phyloP scores from a whole-genome alignment of 2,329 filamentous ascomycete genomes.

The Scedosporium dehoogii region DNA sequence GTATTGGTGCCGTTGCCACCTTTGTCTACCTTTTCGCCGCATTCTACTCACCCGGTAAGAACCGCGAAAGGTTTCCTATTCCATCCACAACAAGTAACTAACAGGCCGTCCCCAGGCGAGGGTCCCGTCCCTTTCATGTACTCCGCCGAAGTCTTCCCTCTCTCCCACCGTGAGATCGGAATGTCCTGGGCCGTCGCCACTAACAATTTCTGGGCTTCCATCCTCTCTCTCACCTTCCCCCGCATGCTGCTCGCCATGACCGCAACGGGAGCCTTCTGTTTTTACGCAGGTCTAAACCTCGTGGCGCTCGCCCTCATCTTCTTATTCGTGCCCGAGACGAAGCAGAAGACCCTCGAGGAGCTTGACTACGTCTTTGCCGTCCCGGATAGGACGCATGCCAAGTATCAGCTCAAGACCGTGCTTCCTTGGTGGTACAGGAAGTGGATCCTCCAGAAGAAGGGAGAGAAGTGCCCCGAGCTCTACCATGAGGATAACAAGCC shows the following conservation, averaged over 20 bases:
- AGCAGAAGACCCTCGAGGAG: slow-evolving; percentile 42
- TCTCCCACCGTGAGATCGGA: slow-evolving; percentile 53
- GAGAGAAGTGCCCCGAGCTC: slow-evolving; percentile 6
- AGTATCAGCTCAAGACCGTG: slow-evolving; percentile 27
- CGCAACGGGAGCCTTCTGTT: slow-evolving; percentile 28
- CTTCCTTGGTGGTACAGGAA: slow-evolving; percentile 27
- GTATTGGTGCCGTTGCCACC: slow-evolving; percentile 44
- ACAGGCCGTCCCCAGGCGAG: slow-evolving; percentile 24
- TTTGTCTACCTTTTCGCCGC: slow-evolving; percentile 57
- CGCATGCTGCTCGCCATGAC: slow-evolving; percentile 30
- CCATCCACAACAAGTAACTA: background rate
- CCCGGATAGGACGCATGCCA: slow-evolving; percentile 27
- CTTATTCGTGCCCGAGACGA: slow-evolving; percentile 48
- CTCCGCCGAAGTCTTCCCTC: slow-evolving; percentile 53
- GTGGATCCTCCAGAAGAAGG: slow-evolving; percentile 12
- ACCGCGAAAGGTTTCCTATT: background rate
- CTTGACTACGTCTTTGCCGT: slow-evolving; percentile 39
- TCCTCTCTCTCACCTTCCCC: slow-evolving; percentile 42
- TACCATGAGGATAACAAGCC: slow-evolving; percentile 6
- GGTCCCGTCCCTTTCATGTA: slow-evolving; percentile 54
- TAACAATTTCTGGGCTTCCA: slow-evolving; percentile 42
- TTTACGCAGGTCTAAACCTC: slow-evolving; percentile 47
- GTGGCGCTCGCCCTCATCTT: slow-evolving; percentile 46
- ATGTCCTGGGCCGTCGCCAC: slow-evolving; percentile 56
- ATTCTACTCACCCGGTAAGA: slow-evolving; percentile 50